Evolutionary conservation across 768 basidiomycete genomes (phyloP).

Genomic region (Multifurca ochricompacta): DNA sequence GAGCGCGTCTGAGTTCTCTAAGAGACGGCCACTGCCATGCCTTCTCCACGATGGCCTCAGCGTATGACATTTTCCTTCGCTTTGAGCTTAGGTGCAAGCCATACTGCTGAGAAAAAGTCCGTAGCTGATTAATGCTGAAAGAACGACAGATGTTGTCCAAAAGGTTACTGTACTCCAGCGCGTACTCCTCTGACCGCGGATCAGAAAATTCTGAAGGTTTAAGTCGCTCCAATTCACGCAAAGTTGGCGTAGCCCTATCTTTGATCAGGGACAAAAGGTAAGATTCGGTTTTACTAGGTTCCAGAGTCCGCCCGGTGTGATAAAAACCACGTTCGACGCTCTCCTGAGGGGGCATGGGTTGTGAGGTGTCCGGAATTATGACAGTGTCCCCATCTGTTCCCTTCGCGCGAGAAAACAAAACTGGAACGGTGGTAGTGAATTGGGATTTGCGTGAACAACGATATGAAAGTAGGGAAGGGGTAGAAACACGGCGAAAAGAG

Average conservation of each 20-base stretch:
- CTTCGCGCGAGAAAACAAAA: neutral
- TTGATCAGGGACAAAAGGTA: slow-evolving; percentile 49
- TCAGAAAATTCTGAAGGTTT: slow-evolving; percentile 37
- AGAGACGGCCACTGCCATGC: slow-evolving; percentile 66
- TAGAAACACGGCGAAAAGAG: slow-evolving; percentile 7
- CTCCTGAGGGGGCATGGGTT: neutral
- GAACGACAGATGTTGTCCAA: slow-evolving; percentile 47
- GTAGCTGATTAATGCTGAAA: slow-evolving; percentile 58
- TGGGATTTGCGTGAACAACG: neutral
- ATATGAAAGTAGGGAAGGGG: neutral
- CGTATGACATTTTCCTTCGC: slow-evolving; percentile 34
- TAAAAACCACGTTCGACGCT: neutral
- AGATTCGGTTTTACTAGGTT: slow-evolving; percentile 42
- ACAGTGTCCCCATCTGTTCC: neutral
- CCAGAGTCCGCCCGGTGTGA: slow-evolving; percentile 26
- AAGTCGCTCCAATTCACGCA: slow-evolving; percentile 55
- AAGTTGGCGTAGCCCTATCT: slow-evolving; percentile 39
- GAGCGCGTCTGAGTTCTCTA: slow-evolving; percentile 41
- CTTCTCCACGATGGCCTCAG: slow-evolving; percentile 50
- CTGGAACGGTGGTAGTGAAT: neutral
- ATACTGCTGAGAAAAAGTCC: slow-evolving; percentile 43
- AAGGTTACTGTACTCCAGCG: slow-evolving; percentile 45
- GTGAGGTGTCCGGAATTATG: neutral
- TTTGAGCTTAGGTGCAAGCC: slow-evolving; percentile 28
- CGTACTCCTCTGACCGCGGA: slow-evolving; percentile 41